Conservation (phyloP, 441 rosid species). For the Erodium texanum region DNA sequence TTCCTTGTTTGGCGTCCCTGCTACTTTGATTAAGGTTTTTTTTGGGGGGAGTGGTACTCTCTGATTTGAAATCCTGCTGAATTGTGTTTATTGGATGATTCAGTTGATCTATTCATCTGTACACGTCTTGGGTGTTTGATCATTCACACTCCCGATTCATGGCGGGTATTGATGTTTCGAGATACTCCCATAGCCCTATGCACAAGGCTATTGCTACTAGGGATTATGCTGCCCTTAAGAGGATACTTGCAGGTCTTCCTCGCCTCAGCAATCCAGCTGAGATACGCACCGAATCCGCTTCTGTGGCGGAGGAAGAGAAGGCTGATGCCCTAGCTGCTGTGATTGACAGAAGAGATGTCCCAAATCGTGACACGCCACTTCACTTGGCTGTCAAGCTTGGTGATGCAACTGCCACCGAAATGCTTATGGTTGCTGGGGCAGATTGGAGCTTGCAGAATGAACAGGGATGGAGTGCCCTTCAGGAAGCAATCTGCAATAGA, state of each 20-base stretch:
- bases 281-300: slow-evolving; percentile 60
- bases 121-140: slow-evolving; percentile 17
- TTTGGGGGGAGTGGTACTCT: slow-evolving; percentile 3
- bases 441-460: slow-evolving; percentile 97
- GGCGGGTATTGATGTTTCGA: slow-evolving; percentile 75
- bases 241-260: slow-evolving; percentile 73
- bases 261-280: slow-evolving; percentile 56
- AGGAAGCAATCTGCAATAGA: slow-evolving; percentile 82
- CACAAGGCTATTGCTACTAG: slow-evolving; percentile 67
- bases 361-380: slow-evolving; percentile 82
- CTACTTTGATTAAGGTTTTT: slow-evolving; percentile 11
- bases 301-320: slow-evolving; percentile 75
- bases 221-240: slow-evolving; percentile 58
- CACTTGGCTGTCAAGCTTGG: slow-evolving; percentile 86
- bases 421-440: slow-evolving; percentile 89
- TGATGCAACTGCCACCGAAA: slow-evolving; percentile 66
- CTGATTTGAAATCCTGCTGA: slow-evolving; percentile 8
- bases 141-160: slow-evolving; percentile 35
- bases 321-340: slow-evolving; percentile 61
- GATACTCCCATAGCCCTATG: slow-evolving; percentile 68
- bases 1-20: slow-evolving; percentile 7
- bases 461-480: slow-evolving; percentile 93
- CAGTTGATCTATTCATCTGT: slow-evolving; percentile 22
- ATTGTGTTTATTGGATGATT: slow-evolving; percentile 20
- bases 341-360: slow-evolving; percentile 84